These are phyloP conservation scores for Mycena pura DNA, from an alignment of 768 basidiomycete genomes.

Conservation along the genomic window DNA sequence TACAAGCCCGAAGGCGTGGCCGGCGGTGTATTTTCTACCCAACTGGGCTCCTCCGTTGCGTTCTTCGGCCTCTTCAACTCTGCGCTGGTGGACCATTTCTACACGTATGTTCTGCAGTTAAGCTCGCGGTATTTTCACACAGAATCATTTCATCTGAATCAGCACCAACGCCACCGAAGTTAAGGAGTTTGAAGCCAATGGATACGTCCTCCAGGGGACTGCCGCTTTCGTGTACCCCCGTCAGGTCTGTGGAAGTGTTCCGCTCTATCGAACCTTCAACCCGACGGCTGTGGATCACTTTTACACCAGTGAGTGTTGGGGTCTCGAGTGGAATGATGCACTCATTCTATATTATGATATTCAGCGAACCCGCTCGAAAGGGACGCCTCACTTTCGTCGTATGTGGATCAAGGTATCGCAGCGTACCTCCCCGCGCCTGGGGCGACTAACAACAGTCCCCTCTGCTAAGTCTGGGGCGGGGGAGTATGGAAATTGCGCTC, in stretches of 20 bases:
- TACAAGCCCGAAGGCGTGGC: constrained; percentile 3
- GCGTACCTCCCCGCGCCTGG: not conserved
- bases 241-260: not conserved
- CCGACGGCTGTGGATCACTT: not conserved
- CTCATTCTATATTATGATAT: not conserved
- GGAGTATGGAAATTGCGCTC: no score
- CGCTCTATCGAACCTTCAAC: constrained; percentile 5
- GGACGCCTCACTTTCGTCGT: not conserved
- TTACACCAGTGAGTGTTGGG: not conserved
- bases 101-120: not conserved
- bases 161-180: not conserved
- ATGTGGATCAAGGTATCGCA: not conserved
- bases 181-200: not conserved
- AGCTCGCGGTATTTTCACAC: not conserved
- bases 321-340: not conserved
- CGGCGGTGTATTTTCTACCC: not conserved
- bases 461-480: no score
- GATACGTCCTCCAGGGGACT: not conserved
- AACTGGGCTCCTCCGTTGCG: not conserved
- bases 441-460: no score
- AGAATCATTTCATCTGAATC: not conserved
- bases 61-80: not conserved
- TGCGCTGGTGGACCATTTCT: not conserved
- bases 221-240: constrained; percentile 1
- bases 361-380: not conserved